A percentile compares a stretch with the other conserved stretches of the same genome.
Conservation (phyloP, 257 asterid genomes). For the Parsonsia alboflavescens region DNA sequence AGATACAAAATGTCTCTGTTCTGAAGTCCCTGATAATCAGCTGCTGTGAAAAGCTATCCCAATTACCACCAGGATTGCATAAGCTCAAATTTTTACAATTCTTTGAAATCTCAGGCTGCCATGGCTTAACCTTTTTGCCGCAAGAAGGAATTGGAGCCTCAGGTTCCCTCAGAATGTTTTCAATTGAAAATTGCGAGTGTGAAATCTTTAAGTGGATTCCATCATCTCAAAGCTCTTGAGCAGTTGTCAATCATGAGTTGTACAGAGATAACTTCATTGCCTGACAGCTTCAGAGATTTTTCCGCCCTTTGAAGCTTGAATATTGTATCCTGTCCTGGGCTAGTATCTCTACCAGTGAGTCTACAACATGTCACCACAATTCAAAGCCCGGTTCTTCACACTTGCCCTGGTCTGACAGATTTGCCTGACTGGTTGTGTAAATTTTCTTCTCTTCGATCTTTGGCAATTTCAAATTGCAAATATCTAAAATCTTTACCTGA, state of each 20-base stretch:
- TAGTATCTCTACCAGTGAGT: conserved; percentile 15
- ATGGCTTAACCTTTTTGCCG: conserved; percentile 17
- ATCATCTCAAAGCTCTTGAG: conserved; percentile 26
- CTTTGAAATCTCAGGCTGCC: conserved; percentile 25
- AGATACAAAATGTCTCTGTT: conserved; percentile 12
- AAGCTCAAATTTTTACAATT: conserved; percentile 18
- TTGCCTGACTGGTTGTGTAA: conserved; percentile 28
- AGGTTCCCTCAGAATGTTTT: conserved; percentile 19
- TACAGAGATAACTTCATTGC: conserved; percentile 14
- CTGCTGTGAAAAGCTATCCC: conserved; percentile 20
- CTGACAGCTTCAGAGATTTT: conserved; percentile 13
- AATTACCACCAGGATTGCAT: conserved; percentile 18
- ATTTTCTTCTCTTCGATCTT: conserved; percentile 25
- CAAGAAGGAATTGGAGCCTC: conserved; percentile 21
- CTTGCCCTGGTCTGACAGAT: conserved; percentile 15
- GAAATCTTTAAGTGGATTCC: conserved; percentile 15
- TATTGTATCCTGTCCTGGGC: conserved; percentile 21
- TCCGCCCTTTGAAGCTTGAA: conserved; percentile 19
- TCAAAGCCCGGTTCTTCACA: conserved; percentile 23
- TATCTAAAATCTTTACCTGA: conserved; percentile 21
- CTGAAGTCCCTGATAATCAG: conserved; percentile 26
- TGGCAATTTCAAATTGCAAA: conserved; percentile 23
- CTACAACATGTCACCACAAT: conserved; percentile 21
- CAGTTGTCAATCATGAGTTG: conserved; percentile 26
- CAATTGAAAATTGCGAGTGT: conserved; percentile 25